Base-by-base conservation (phyloP, 345 rosid species). In the Eucalyptus cloeziana region DNA sequence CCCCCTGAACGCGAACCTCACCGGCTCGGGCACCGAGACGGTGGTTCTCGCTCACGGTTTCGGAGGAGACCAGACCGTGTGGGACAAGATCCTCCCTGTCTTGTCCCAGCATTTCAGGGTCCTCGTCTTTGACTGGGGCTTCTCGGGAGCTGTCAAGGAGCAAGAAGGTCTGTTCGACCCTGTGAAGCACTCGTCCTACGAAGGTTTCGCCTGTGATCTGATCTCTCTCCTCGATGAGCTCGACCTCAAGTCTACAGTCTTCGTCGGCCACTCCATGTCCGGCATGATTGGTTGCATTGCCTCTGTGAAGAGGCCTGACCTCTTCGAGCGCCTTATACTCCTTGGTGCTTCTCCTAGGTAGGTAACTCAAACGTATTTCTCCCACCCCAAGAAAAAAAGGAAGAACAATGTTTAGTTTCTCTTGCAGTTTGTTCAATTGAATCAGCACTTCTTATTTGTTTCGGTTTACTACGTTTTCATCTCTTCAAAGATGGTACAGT, bases 261-360 rank as follows among this genome's bases (percentile, higher is more conserved):
- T 94, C 91, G 89, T 95, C 45, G 99, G 98, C 47, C 98, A 97
- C 89, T 97, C 98, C 90, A 95, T 97, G 96, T 94, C 98, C 51
- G 97, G 95, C 76, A 94, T 97, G 94, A 95, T 96, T 54, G 97
- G 97, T 27, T 95, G 98, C 94, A 91, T 95, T 91, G 97, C 99
- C 91, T 95, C 98, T 88, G 76, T 93, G 71, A 94, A 94, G 90
- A 92, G 95, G 86, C 99, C 97, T 17, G 92, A 95, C 31, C 95
- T 96, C 85, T 96, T 96, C 87, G 81, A 92, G 90, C 90, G 89
- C 17, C 94, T 96, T 88, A 24, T 97, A 12, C 96, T 94, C 69
- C 15, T 97, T 85, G 95, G 88, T 47, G 92, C 97, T 90, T 95
- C 99, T 91, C 99, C 99, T 19, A 95, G 98, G 99, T 96, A 93